Percentiles rank a stretch among this genome's conserved stretches.
These are phyloP conservation scores for Pseudonitzschia delicatissima DNA, from an alignment of 108 stramenopile species.

Conservation along the genomic window DNA sequence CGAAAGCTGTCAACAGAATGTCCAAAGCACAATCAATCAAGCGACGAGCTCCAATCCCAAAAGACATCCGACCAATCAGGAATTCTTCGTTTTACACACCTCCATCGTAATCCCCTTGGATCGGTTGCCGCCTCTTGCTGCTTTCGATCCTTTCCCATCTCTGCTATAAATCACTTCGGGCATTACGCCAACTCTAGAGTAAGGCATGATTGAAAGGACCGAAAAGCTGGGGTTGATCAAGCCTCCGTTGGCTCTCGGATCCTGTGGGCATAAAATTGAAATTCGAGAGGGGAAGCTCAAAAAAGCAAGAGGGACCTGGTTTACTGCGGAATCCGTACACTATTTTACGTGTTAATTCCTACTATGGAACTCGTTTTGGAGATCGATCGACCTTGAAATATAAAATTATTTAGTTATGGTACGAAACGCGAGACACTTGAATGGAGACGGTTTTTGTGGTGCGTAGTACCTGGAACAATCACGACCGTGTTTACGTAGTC, in stretches of 20 bases:
- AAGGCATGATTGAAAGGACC: constrained; percentile 38
- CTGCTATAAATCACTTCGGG: constrained; percentile 47
- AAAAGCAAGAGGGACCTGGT: not conserved
- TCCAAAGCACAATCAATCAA: too few species aligned
- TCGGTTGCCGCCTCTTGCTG: constrained; percentile 3
- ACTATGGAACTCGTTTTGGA: too few species aligned
- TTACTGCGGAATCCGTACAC: not conserved
- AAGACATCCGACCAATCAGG: too few species aligned
- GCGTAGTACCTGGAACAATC: too few species aligned
- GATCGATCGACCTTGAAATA: too few species aligned
- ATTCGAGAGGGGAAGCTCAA: not conserved
- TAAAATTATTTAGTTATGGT: too few species aligned
- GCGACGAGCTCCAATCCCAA: too few species aligned
- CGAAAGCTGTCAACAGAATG: too few species aligned
- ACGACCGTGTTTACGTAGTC: too few species aligned
- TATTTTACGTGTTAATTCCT: not conserved
- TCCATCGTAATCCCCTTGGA: constrained; percentile 79
- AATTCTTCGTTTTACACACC: too few species aligned
- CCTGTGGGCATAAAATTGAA: not conserved
- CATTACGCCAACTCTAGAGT: constrained; percentile 73
- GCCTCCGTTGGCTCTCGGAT: not conserved
- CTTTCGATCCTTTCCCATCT: constrained; percentile 21
- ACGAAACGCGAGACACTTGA: too few species aligned
- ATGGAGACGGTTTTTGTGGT: too few species aligned
- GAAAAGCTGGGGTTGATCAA: constrained; percentile 1